Evolutionary conservation across 106 monocot genomes (phyloP), one percentile per base, ranked within the genome.

Genomic region (Chionographis japonica): DNA sequence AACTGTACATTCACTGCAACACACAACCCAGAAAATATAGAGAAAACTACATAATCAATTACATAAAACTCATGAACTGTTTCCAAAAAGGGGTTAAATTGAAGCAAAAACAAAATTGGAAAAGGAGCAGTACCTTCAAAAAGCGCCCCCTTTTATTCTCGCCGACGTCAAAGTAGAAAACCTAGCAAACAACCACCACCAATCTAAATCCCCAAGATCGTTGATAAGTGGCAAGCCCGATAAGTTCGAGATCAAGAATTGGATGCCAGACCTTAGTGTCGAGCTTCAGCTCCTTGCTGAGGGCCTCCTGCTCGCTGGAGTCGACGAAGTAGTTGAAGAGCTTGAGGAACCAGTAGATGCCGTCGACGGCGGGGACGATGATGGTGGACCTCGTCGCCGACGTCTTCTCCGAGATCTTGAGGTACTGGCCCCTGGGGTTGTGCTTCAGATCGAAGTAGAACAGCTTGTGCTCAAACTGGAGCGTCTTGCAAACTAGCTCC

Each of bases 371-470:
- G 16, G 90, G 90, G 4, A 94, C 90, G 52, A 94, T 94, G 65
- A 94, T 94, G 19, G 94, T 94, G 35, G 90, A 87, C 70, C 90
- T 69, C 37, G 89, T 90, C 8, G 90, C 90, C 13, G 94, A 79
- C 16, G 94, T 94, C 76, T 94, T 94, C 87, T 94, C 94, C 4
- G 94, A 94, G 68, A 94, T 94, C 87, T 94, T 94, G 12, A 94
- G 80, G 62, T 94, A 94, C 68, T 78, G 64, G 2, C 94, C 90
- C 15, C 90, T 68, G 8, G 90, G 84, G 58, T 94, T 94, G 82
- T 94, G 90, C 75, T 94, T 94, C 49, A 94, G 82, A 69, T 94
- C 94, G 71, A 94, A 94, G 73, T 94, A 94, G 78, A 94, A 94
- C 36, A 90, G 75, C 71, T 94, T 94, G 76, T 94, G 90, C 82